Evolutionary conservation across 225 moss, liverwort and hornwort genomes (phyloP), one percentile per base, ranked within the genome.

Genomic region (Sphagnum contortum): DNA sequence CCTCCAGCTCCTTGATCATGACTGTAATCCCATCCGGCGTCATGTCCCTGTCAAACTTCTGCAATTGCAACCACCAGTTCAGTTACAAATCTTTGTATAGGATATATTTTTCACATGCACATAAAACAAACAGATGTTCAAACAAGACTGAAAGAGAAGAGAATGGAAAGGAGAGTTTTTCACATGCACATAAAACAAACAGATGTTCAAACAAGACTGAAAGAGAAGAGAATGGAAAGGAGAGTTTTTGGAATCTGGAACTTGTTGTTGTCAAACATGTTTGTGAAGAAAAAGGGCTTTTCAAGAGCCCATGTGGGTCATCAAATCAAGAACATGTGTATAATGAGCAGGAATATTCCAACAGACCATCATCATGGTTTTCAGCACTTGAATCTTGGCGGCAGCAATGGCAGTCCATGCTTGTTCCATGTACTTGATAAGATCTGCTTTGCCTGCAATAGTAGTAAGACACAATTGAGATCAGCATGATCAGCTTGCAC

Each of bases 321-420:
- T 29, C 29, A 29, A 29, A 29, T 29, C 29, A 29, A 12, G 48
- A 5, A 9, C 10, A 64, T 50, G 63, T 4, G 44, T 29, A 65
- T 4, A 48, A 45, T 10, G 60, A 6, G 11, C 6, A 48, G 45
- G 46, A 46, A 5, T 52, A 7, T 1, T 61, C 11, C 45, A 47
- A 47, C 61, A 61, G 46, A 90, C 93, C 79, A 79, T 75, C 72
- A 82, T 80, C 64, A 87, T 76, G 29, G 67, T 72, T 73, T 76
- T 81, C 57, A 94, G 71, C 53, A 73, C 82, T 74, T 88, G 83
- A 80, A 90, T 76, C 51, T 90, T 90, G 64, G 88, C 90, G 4
- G 81, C 86, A 64, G 79, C 69, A 12, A 94, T 64, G 58, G 81
- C 77, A 69, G 52, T 77, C 73, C 88, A 88, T 57, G 93, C 93